Conservation (phyloP, 805 yeast genomes). For the Barnettozyma siamensis region DNA sequence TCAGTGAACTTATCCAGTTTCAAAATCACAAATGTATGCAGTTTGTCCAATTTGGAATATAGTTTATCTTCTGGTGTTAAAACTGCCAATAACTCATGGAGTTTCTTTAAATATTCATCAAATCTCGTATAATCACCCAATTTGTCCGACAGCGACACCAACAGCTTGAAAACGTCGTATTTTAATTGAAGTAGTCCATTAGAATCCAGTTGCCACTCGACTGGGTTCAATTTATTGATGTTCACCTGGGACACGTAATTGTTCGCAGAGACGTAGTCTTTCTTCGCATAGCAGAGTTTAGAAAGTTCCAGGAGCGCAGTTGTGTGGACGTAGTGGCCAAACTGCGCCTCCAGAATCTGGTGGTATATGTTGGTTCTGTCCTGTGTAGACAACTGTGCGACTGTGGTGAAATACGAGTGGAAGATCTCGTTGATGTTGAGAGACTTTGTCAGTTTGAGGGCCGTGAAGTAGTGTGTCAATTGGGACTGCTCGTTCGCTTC, state of each 20-base stretch:
- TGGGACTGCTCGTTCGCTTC: neutral
- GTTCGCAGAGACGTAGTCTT: constrained; percentile 2
- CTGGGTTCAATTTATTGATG: constrained; percentile 9
- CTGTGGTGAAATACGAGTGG: constrained; percentile 2
- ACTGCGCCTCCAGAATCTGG: constrained; percentile 5
- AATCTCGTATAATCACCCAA: constrained; percentile 1
- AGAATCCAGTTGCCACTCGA: constrained; percentile 7
- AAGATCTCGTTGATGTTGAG: constrained; percentile 6
- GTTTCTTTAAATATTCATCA: constrained; percentile 7
- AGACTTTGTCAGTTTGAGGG: constrained; percentile 7
- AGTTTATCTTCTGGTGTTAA: neutral
- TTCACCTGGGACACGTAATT: constrained; percentile 2
- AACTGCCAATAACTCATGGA: constrained; percentile 2
- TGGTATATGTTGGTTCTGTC: neutral
- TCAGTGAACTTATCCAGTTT: constrained; percentile 6
- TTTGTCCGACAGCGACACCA: neutral
- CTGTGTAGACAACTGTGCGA: neutral
- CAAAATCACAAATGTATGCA: constrained; percentile 6
- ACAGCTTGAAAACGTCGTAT: constrained; percentile 2
- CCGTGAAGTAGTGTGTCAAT: constrained; percentile 3
- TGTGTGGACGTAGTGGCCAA: constrained; percentile 4
- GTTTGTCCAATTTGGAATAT: neutral
- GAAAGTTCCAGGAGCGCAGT: constrained; percentile 1
- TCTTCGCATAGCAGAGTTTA: neutral
- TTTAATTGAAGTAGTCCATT: neutral